Conservation (phyloP, 306 rosid genomes). For the Dryas drummondii region DNA sequence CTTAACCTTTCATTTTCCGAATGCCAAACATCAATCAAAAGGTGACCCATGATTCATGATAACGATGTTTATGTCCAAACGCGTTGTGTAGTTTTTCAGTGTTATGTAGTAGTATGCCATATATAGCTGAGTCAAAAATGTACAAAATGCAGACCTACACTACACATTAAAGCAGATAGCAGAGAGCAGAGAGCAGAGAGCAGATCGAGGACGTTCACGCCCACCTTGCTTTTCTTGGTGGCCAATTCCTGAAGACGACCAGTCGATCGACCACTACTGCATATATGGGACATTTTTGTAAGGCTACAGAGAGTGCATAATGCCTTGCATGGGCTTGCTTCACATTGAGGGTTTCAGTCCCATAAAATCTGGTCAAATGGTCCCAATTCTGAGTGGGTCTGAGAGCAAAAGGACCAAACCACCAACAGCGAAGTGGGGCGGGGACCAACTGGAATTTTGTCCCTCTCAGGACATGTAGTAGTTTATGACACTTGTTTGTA, state of each 20-base stretch:
- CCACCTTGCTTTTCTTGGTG: not conserved
- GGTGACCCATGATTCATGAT: too few species aligned
- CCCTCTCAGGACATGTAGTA: not conserved
- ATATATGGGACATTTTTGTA: not conserved
- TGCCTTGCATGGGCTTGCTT: too few species aligned
- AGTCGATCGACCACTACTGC: not conserved
- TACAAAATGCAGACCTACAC: not conserved
- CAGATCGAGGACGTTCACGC: not conserved
- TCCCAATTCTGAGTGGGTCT: not conserved
- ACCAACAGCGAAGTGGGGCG: not conserved
- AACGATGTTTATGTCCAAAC: too few species aligned
- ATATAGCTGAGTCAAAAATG: not conserved
- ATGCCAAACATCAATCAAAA: too few species aligned
- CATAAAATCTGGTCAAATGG: not conserved
- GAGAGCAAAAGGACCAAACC: constrained; percentile 2
- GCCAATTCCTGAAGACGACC: too few species aligned
- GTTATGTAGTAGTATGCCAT: too few species aligned
- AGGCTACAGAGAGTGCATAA: not conserved
- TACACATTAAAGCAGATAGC: not conserved
- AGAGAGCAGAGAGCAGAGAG: not conserved
- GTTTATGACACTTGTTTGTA: constrained; percentile 3
- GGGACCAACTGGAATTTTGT: constrained; percentile 9
- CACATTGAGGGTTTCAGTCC: not conserved
- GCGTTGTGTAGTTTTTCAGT: too few species aligned
- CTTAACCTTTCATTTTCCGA: too few species aligned